Evolutionary conservation across 2,329 filamentous ascomycete species (phyloP), one percentile per base, ranked within the genome.

Genomic region (Westerdykella sp.): DNA sequence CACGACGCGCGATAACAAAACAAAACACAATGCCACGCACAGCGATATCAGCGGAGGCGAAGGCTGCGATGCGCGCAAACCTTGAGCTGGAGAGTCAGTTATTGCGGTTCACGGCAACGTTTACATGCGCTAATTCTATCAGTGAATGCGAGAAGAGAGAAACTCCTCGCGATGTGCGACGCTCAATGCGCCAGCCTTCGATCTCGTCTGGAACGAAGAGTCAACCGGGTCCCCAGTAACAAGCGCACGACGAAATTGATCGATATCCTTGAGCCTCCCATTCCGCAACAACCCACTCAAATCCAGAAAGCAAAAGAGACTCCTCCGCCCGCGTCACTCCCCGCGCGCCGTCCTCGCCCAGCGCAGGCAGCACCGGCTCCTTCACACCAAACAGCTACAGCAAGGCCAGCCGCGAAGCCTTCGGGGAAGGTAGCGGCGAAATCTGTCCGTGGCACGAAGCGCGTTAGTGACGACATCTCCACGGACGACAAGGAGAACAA

Each of bases 71-170:
- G 50, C 47, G 50, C 23, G 50, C 51, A 15, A 65, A 66, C 38
- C 50, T 65, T n/a, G 50, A 63, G 32, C 53, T 65, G 30, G 63
- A 66, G 42, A 40, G 60, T 62, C 47, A 48, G 47, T 34, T 38
- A 23, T 43, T 22, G 22, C 40, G 46, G 36, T 41, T 61, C 38
- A 54, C 43, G 39, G 38, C 25, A 12, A 10, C 5, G 25, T 28
- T 28, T 22, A 37, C 5, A 39, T 15, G 23, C 32, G 39, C 41
- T 59, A 41, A 59, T 39, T 25, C 2, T 40, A 10, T n/a, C 54
- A 95, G 89, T 95, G 53, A 89, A 87, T 14, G 86, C 94, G 69
- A 81, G 90, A 63, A 87, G 87, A 48, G 81, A 91, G 55, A 89
- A 91, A 66, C 75, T 97, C 48, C 81, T 90, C 57, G 85, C 90